Evolutionary conservation across 805 yeast species (phyloP).

Genomic region (Tetrapisispora fleetii): DNA sequence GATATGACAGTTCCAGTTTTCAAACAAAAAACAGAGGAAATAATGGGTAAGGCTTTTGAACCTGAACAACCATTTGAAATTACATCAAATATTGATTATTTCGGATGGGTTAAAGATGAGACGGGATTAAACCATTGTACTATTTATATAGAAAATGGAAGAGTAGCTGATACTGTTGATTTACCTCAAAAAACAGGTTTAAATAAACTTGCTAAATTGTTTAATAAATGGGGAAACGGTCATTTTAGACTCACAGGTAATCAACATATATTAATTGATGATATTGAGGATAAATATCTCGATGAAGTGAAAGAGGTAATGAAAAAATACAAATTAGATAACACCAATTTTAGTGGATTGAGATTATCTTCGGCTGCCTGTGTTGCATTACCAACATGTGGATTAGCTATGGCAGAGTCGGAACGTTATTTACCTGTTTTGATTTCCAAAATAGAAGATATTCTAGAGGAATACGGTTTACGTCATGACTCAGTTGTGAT

Average conservation of each 20-base stretch:
- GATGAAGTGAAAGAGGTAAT: slow-evolving; percentile 52
- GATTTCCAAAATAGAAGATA: slow-evolving; percentile 71
- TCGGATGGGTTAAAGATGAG: slow-evolving; percentile 90
- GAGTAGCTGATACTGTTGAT: slow-evolving; percentile 88
- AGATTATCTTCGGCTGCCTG: slow-evolving; percentile 91
- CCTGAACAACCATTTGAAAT: slow-evolving; percentile 65
- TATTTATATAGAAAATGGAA: slow-evolving; percentile 89
- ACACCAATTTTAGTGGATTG: slow-evolving; percentile 70
- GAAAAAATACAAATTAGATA: slow-evolving; percentile 70
- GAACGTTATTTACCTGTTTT: slow-evolving; percentile 80
- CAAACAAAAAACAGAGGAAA: slow-evolving; percentile 71
- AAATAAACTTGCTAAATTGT: slow-evolving; percentile 61
- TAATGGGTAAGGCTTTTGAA: slow-evolving; percentile 66
- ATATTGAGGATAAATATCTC: slow-evolving; percentile 60
- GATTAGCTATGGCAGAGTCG: slow-evolving; percentile 97
- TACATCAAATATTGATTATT: slow-evolving; percentile 79
- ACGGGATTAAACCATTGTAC: slow-evolving; percentile 81
- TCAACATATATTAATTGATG: slow-evolving; percentile 78
- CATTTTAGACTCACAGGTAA: slow-evolving; percentile 92
- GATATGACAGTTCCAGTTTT: slow-evolving; percentile 83
- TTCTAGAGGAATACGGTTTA: slow-evolving; percentile 83
- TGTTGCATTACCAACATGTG: slow-evolving; percentile 98
- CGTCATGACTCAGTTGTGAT: slow-evolving; percentile 90
- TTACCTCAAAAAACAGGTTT: slow-evolving; percentile 85
- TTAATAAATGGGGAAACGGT: slow-evolving; percentile 54